phyloP scores from a whole-genome alignment of 805 yeast species.

The Metschnikowia baotianmanensis region DNA sequence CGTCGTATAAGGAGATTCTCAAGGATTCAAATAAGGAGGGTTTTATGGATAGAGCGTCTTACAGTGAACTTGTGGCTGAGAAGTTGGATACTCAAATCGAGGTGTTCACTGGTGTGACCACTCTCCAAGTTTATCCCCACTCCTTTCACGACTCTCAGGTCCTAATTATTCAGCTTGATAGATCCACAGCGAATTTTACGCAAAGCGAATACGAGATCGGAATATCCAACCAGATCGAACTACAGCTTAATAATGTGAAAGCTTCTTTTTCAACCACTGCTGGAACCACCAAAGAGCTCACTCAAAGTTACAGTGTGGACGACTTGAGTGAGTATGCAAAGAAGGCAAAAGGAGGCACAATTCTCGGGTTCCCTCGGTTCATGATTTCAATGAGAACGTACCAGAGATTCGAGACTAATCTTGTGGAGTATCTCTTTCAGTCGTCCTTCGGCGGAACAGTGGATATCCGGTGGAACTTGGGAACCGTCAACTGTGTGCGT shows the following conservation, averaged over 20 bases:
- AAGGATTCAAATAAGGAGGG: constrained; percentile 48
- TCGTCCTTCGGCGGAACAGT: constrained; percentile 87
- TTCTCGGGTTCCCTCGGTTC: constrained; percentile 76
- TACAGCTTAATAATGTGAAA: constrained; percentile 59
- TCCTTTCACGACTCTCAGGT: constrained; percentile 77
- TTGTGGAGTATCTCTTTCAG: constrained; percentile 64
- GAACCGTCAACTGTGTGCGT: constrained; percentile 82
- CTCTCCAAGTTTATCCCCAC: constrained; percentile 76
- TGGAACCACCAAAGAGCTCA: constrained; percentile 49
- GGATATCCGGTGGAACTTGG: constrained; percentile 91
- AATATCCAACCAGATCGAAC: constrained; percentile 54
- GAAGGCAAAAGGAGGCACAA: constrained; percentile 72
- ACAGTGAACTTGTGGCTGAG: constrained; percentile 22
- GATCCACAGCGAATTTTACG: constrained; percentile 50
- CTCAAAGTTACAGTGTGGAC: constrained; percentile 45
- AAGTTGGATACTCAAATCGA: constrained; percentile 66
- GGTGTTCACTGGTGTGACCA: constrained; percentile 54
- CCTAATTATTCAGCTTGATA: constrained; percentile 57
- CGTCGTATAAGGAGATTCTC: constrained; percentile 73
- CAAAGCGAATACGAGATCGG: constrained; percentile 45
- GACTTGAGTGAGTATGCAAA: constrained; percentile 56
- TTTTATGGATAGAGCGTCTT: constrained; percentile 2
- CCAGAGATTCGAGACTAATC: constrained; percentile 50
- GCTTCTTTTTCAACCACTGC: constrained; percentile 65
- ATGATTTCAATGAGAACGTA: constrained; percentile 72